phyloP scores from a whole-genome alignment of 2,329 filamentous ascomycete species.

The Phyllosticta capitalensis region DNA sequence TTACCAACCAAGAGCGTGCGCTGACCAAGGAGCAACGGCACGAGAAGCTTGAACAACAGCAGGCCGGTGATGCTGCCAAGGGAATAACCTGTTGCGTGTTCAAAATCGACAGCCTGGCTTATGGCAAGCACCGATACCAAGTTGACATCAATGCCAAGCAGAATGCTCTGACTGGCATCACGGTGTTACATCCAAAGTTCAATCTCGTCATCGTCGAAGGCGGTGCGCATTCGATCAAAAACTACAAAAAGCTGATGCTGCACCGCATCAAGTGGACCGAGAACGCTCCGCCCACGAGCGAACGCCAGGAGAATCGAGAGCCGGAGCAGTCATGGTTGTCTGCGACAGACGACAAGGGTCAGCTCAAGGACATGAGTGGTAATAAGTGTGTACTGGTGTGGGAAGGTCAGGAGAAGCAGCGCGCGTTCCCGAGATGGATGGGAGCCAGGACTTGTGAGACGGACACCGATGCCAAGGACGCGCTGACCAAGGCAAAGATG shows the following conservation, averaged over 20 bases:
- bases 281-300: conserved; percentile 60
- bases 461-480: conserved; percentile 77
- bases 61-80: conserved; percentile 78
- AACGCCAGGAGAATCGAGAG: conserved; percentile 45
- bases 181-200: conserved; percentile 81
- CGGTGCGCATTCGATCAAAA: conserved; percentile 69
- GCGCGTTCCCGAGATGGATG: conserved; percentile 78
- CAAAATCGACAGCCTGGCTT: conserved; percentile 79
- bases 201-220: conserved; percentile 89
- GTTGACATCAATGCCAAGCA: conserved; percentile 90
- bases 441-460: conserved; percentile 81
- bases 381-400: conserved; percentile 83
- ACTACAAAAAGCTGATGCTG: conserved; percentile 88
- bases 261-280: conserved; percentile 93
- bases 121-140: conserved; percentile 89
- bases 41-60: conserved; percentile 73
- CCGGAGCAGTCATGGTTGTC: conserved; percentile 64
- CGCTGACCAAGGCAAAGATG: conserved; percentile 72
- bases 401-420: conserved; percentile 76
- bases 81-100: conserved; percentile 83
- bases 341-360: conserved; percentile 66
- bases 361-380: conserved; percentile 67
- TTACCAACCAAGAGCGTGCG: conserved; percentile 73
- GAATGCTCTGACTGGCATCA: conserved; percentile 75
- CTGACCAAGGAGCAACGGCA: conserved; percentile 78